Evolutionary conservation across 2,329 filamentous ascomycete species (phyloP).

Genomic region (Sclerotinia borealis): DNA sequence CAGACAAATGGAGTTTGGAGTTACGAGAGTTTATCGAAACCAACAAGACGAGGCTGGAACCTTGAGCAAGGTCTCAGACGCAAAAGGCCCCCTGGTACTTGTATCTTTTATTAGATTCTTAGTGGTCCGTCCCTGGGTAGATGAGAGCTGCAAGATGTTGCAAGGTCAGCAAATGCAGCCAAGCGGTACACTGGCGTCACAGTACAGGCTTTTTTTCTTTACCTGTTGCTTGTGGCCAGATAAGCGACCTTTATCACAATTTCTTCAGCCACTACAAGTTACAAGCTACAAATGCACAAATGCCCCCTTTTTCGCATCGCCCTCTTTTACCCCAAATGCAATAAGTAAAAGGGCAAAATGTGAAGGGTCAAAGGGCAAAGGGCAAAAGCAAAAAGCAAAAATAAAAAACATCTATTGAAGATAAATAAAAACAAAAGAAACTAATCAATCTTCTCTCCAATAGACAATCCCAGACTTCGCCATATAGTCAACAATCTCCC

Average conservation of each 20-base stretch:
- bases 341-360: background rate
- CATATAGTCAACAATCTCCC: conserved; percentile 7
- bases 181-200: conserved; percentile 3
- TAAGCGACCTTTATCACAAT: conserved; percentile 9
- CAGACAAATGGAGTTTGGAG: background rate
- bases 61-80: conserved; percentile 4
- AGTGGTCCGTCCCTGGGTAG: conserved; percentile 6
- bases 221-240: background rate
- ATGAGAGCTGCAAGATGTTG: conserved; percentile 1
- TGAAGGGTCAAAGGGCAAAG: background rate
- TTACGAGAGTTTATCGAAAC: background rate
- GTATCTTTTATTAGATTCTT: conserved; percentile 7
- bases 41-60: conserved; percentile 12
- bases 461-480: background rate
- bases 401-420: background rate
- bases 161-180: conserved; percentile 3
- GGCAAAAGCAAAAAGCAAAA: background rate
- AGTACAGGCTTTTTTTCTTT: background rate
- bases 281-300: background rate
- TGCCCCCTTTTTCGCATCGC: background rate
- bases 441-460: background rate
- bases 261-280: background rate
- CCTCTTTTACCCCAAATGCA: background rate
- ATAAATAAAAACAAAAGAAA: background rate
- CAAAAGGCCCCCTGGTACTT: background rate